A percentile compares a stretch with the other conserved stretches of the same genome.
These are phyloP conservation scores for Reticulascus tulasneorum DNA, from an alignment of 2,329 filamentous ascomycete species.

Conservation along the genomic window DNA sequence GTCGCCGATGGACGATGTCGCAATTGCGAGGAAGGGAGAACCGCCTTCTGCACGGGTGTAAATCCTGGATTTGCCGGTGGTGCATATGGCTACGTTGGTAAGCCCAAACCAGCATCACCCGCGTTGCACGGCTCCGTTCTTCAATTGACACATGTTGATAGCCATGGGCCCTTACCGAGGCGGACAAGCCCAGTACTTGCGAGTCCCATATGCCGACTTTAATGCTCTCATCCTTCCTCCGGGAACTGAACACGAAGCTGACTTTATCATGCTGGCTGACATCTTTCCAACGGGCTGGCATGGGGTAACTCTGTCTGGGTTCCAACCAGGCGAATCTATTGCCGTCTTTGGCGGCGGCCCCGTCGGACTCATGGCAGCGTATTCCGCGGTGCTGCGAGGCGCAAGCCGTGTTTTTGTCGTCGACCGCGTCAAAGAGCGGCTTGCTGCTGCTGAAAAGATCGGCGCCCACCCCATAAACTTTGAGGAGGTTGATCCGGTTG, in stretches of 20 bases:
- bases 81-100: conserved; percentile 23
- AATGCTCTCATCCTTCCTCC: conserved; percentile 59
- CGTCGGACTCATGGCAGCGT: conserved; percentile 64
- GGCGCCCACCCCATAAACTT: conserved; percentile 60
- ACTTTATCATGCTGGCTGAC: conserved; percentile 49
- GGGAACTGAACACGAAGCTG: conserved; percentile 57
- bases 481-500: conserved; percentile 52
- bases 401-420: conserved; percentile 60
- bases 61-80: conserved; percentile 33
- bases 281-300: conserved; percentile 47
- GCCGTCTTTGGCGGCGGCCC: conserved; percentile 63
- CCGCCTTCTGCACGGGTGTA: conserved; percentile 60
- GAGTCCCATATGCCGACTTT: conserved; percentile 64
- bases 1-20: conserved; percentile 60
- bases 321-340: conserved; percentile 57
- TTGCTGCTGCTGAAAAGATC: conserved; percentile 57
- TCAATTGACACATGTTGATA: conserved; percentile 27
- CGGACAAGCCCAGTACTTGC: conserved; percentile 60
- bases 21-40: conserved; percentile 61
- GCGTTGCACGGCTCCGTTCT: not conserved
- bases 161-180: conserved; percentile 51
- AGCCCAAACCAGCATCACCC: not conserved
- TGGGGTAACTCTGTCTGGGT: conserved; percentile 53
- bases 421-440: conserved; percentile 56
- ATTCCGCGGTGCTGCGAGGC: conserved; percentile 56